Evolutionary conservation across 2,329 filamentous ascomycete genomes (phyloP).

Genomic region (Huntiella savannae): DNA sequence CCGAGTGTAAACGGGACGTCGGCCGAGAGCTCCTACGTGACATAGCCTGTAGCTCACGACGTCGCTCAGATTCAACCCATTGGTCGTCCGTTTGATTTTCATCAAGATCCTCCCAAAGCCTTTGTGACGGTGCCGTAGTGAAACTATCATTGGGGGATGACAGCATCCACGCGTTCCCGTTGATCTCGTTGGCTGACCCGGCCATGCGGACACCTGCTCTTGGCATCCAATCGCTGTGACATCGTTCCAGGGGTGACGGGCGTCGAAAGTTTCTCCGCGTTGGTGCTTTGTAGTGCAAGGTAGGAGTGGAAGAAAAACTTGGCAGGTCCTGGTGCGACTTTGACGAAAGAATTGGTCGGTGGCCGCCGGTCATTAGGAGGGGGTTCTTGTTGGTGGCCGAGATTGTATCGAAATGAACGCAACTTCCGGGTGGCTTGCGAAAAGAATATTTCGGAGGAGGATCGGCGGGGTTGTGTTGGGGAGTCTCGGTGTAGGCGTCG

Average conservation of each 20-base stretch:
- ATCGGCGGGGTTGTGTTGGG: no score
- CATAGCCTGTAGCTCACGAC: constrained; percentile 1
- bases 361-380: constrained; percentile 19
- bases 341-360: constrained; percentile 19
- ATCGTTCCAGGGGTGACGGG: constrained; percentile 18
- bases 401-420: no score
- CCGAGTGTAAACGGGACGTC: background rate
- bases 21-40: constrained; percentile 5
- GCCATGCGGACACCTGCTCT: constrained; percentile 43
- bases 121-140: background rate
- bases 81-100: constrained; percentile 28
- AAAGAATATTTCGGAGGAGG: no score
- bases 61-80: background rate
- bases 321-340: constrained; percentile 37
- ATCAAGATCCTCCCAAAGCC: constrained; percentile 22
- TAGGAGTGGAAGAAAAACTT: constrained; percentile 17
- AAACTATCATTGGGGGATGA: constrained; percentile 29
- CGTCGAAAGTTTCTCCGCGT: background rate
- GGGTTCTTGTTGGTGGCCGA: constrained; percentile 16
- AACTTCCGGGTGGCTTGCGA: no score
- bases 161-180: constrained; percentile 51
- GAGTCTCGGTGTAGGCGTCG: background rate
- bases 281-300: constrained; percentile 10
- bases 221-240: constrained; percentile 45
- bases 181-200: constrained; percentile 43